These are phyloP conservation scores for Fusarium camptoceras DNA, from an alignment of 2,329 filamentous ascomycete species.

Conservation along the genomic window DNA sequence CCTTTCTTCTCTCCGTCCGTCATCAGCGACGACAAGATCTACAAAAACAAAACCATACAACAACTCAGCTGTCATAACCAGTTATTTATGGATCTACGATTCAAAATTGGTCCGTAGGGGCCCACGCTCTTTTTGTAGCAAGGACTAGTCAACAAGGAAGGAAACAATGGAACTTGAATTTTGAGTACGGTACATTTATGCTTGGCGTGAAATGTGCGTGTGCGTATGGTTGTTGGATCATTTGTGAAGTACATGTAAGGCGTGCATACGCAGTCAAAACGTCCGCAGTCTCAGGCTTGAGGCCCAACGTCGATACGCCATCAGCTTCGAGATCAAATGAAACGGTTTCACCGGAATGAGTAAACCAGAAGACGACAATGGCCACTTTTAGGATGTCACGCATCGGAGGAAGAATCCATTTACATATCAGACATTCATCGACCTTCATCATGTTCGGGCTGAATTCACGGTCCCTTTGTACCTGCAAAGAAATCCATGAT, in stretches of 20 bases:
- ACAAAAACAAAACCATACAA: conserved; percentile 8
- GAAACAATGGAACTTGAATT: conserved; percentile 40
- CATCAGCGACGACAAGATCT: conserved; percentile 18
- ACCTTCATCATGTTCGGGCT: background rate
- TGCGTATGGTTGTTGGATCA: background rate
- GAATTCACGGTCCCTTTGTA: conserved; percentile 10
- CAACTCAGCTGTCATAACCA: conserved; percentile 16
- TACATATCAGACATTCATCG: conserved; percentile 3
- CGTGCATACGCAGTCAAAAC: background rate
- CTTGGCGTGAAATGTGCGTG: background rate
- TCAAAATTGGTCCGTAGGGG: conserved; percentile 33
- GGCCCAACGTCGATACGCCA: background rate
- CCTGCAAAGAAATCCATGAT: conserved; percentile 12
- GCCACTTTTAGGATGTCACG: background rate
- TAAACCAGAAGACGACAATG: background rate
- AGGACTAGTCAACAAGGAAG: conserved; percentile 40
- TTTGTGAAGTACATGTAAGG: background rate
- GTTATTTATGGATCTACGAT: conserved; percentile 22
- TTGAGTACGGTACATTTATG: background rate
- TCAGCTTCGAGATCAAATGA: background rate
- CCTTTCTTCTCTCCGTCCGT: conserved; percentile 33
- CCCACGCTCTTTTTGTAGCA: conserved; percentile 46
- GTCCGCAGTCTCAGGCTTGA: background rate
- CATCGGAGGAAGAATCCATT: background rate
- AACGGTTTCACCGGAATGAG: background rate